Percentiles rank a stretch among this genome's conserved stretches.
phyloP scores from a whole-genome alignment of 345 rosid species.

The Boechera stricta region DNA sequence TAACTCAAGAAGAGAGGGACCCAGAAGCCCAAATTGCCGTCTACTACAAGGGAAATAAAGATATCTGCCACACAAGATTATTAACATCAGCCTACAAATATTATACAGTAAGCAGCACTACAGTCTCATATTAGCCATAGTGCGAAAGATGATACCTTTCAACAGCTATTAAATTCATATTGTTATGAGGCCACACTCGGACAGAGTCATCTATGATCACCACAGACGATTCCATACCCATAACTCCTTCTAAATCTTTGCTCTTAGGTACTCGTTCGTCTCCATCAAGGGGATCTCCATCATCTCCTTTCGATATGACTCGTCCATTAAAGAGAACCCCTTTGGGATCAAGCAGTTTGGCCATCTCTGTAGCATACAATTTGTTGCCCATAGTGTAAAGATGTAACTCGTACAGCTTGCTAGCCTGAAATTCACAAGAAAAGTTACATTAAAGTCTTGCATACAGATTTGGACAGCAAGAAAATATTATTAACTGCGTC shows the following conservation, averaged over 20 bases:
- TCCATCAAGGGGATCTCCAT: conserved; percentile 77
- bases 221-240: conserved; percentile 98
- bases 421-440: conserved; percentile 63
- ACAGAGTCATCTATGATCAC: conserved; percentile 96
- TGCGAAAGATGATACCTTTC: conserved; percentile 66
- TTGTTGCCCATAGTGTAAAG: conserved; percentile 99
- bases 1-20: conserved; percentile 98
- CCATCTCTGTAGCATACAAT: conserved; percentile 99
- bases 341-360: conserved; percentile 92
- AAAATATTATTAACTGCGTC: conserved; percentile 8
- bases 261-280: conserved; percentile 93
- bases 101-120: conserved; percentile 17
- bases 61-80: conserved; percentile 61
- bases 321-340: conserved; percentile 91
- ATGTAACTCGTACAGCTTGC: conserved; percentile 90
- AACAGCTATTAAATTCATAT: conserved; percentile 86
- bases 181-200: conserved; percentile 97
- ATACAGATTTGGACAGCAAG: conserved; percentile 8
- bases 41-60: conserved; percentile 97
- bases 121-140: conserved; percentile 8
- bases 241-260: conserved; percentile 98
- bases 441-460: conserved; percentile 13
- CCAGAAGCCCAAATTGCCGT: conserved; percentile 94
- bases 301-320: conserved; percentile 97
- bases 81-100: conserved; percentile 31